These are phyloP conservation scores for Fraxinus baroniana DNA, from an alignment of 305 asterid species.

Conservation along the genomic window DNA sequence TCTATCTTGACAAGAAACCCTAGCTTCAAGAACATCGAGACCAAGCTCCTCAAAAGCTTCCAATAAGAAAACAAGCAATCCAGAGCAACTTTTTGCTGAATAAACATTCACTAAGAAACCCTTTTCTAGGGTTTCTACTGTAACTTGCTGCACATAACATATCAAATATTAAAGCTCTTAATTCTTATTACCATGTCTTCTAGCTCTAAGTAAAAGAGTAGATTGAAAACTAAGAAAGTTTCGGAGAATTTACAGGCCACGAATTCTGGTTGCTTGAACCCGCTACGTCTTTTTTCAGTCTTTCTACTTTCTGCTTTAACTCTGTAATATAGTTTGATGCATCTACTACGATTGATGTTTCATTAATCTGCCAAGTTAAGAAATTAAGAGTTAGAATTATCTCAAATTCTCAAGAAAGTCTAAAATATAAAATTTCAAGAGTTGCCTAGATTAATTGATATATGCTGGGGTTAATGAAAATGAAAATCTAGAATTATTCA, in stretches of 20 bases:
- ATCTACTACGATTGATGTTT: slow-evolving; percentile 62
- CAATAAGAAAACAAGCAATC: slow-evolving; percentile 60
- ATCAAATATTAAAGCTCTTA: not conserved
- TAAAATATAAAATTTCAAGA: not conserved
- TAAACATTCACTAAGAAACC: slow-evolving; percentile 72
- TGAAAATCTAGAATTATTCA: not conserved
- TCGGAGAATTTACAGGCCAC: slow-evolving; percentile 46
- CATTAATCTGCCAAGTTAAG: slow-evolving; percentile 47
- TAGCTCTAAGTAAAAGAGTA: not conserved
- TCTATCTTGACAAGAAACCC: slow-evolving; percentile 78
- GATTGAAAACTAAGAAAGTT: not conserved
- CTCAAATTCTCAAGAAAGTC: not conserved
- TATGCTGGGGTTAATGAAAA: not conserved
- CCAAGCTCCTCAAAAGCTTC: slow-evolving; percentile 79
- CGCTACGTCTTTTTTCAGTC: slow-evolving; percentile 55
- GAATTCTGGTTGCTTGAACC: slow-evolving; percentile 39
- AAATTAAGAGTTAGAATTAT: not conserved
- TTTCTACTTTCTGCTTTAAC: slow-evolving; percentile 71
- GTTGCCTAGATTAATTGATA: not conserved
- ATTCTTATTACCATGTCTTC: not conserved
- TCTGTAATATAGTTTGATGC: slow-evolving; percentile 78
- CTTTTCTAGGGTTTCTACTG: slow-evolving; percentile 74
- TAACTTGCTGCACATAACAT: slow-evolving; percentile 49
- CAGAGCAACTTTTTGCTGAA: slow-evolving; percentile 61
- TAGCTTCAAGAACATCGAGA: slow-evolving; percentile 75